These are phyloP conservation scores for Candida cerambycidarum DNA, from an alignment of 805 yeast species.

Conservation along the genomic window DNA sequence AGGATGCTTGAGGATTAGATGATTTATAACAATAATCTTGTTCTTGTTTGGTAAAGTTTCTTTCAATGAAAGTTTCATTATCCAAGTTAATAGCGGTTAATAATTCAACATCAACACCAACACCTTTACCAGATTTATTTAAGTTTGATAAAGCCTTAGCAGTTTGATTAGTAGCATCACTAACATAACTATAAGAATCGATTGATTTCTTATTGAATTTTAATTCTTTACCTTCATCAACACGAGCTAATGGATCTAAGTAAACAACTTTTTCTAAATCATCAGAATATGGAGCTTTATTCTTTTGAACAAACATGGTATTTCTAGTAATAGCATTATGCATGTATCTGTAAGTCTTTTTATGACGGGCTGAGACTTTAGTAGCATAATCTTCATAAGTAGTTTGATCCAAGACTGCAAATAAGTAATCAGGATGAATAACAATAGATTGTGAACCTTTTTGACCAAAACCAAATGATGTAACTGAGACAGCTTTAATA, in stretches of 20 bases:
- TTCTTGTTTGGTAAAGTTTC: constrained; percentile 87
- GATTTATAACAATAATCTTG: constrained; percentile 73
- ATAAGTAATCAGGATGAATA: constrained; percentile 91
- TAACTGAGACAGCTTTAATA: constrained; percentile 92
- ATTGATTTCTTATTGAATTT: constrained; percentile 50
- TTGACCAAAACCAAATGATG: constrained; percentile 99
- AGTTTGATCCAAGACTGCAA: constrained; percentile 70
- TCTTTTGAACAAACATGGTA: constrained; percentile 90
- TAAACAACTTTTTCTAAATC: constrained; percentile 88
- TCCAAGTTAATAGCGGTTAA: constrained; percentile 76
- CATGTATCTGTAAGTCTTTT: constrained; percentile 89
- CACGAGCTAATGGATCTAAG: constrained; percentile 93
- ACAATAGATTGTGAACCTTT: constrained; percentile 97
- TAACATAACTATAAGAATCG: constrained; percentile 49
- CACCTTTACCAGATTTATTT: constrained; percentile 63
- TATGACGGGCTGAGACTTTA: constrained; percentile 79
- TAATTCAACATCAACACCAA: constrained; percentile 97
- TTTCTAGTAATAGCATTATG: constrained; percentile 92
- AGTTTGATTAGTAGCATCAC: constrained; percentile 53
- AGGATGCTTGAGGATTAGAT: constrained; percentile 82
- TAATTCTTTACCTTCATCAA: constrained; percentile 44
- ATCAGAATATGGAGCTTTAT: constrained; percentile 86
- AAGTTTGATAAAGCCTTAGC: constrained; percentile 60
- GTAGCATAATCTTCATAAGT: constrained; percentile 69
- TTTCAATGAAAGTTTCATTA: constrained; percentile 87